phyloP scores from a whole-genome alignment of 495 filamentous ascomycete species.

The Aspergillus wentii region DNA sequence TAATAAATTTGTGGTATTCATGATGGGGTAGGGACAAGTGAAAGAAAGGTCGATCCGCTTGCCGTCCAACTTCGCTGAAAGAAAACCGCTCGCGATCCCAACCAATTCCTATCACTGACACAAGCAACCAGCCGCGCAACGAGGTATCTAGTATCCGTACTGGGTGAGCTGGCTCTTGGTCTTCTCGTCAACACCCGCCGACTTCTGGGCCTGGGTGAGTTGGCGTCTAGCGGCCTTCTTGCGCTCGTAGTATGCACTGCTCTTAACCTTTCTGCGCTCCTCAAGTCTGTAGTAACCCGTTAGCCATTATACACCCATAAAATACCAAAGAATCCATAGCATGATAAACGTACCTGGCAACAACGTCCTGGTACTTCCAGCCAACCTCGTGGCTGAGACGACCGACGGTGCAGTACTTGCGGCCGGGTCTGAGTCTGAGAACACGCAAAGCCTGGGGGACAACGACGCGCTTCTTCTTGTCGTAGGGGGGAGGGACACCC shows the following conservation, averaged over 20 bases:
- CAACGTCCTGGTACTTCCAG: constrained; percentile 99
- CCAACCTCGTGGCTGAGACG: constrained; percentile 97
- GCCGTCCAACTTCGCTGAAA: constrained; percentile 41
- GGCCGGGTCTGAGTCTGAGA: constrained; percentile 90
- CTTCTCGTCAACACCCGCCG: constrained; percentile 75
- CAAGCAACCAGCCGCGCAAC: constrained; percentile 42
- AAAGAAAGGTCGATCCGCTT: constrained; percentile 40
- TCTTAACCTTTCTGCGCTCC: constrained; percentile 99
- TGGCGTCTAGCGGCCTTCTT: constrained; percentile 93
- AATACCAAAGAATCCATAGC: constrained; percentile 3
- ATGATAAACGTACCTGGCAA: constrained; percentile 87
- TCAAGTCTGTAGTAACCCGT: constrained; percentile 67
- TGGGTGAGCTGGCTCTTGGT: constrained; percentile 65
- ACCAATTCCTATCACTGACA: constrained; percentile 41
- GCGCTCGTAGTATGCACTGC: constrained; percentile 97
- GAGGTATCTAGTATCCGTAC: constrained; percentile 65
- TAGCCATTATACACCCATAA: constrained; percentile 23
- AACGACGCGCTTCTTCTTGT: constrained; percentile 99
- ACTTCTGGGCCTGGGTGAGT: constrained; percentile 86
- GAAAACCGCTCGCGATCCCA: constrained; percentile 44
- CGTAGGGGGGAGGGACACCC: constrained; percentile 97
- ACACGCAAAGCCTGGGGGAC: constrained; percentile 96
- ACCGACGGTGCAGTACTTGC: constrained; percentile 99
- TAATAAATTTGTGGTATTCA: constrained; percentile 22
- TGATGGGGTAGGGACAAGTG: constrained; percentile 25